Evolutionary conservation across 2,329 filamentous ascomycete genomes (phyloP).

Genomic region (Cytospora piceicola): DNA sequence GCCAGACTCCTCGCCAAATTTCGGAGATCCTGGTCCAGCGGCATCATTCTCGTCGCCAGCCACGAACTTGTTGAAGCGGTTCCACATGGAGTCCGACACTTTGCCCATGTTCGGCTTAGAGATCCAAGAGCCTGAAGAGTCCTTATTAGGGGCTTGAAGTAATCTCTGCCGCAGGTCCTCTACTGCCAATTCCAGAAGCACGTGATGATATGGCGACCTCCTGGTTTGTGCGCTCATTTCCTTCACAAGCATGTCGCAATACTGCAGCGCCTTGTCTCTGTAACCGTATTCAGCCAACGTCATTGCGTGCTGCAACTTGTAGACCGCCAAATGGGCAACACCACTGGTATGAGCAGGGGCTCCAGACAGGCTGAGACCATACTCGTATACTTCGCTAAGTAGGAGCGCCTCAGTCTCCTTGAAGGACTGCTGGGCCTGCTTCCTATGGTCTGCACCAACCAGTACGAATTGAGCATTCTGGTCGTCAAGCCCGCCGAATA

Average conservation of each 20-base stretch:
- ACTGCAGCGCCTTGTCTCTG: constrained; percentile 81
- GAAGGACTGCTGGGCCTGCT: constrained; percentile 70
- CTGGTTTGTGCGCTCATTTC: constrained; percentile 81
- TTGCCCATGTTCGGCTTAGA: constrained; percentile 95
- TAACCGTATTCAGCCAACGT: constrained; percentile 82
- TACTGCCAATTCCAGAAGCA: constrained; percentile 71
- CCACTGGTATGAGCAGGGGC: constrained; percentile 57
- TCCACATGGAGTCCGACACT: constrained; percentile 88
- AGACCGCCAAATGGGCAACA: constrained; percentile 82
- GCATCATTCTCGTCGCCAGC: constrained; percentile 82
- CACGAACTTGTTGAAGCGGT: constrained; percentile 95
- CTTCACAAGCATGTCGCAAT: constrained; percentile 81
- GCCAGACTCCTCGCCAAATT: constrained; percentile 66
- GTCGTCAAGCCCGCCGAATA: constrained; percentile 86
- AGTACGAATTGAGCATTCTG: constrained; percentile 77
- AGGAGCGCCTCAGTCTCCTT: constrained; percentile 85
- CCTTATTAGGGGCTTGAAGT: constrained; percentile 77
- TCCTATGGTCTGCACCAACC: constrained; percentile 80
- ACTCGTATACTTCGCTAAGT: constrained; percentile 96
- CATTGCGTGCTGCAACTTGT: constrained; percentile 89
- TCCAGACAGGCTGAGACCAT: constrained; percentile 74
- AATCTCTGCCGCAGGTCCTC: constrained; percentile 85
- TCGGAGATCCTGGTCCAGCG: constrained; percentile 59
- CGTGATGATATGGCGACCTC: constrained; percentile 84
- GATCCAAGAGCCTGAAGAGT: constrained; percentile 84